phyloP scores from a whole-genome alignment of 169 alveolate genomes.

The Cryptosporidium xiaoi region DNA sequence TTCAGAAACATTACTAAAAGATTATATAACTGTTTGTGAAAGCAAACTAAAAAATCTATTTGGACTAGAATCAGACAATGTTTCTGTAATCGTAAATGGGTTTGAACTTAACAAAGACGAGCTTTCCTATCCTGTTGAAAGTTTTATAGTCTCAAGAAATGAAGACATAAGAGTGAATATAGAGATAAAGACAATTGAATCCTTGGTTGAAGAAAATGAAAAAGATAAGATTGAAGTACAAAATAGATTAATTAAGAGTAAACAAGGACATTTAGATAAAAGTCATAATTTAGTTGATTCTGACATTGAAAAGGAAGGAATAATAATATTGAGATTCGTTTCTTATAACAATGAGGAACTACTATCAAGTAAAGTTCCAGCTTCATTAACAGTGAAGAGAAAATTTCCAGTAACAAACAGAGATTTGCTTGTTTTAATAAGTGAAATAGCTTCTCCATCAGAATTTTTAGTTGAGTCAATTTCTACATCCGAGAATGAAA shows the following conservation, averaged over 20 bases:
- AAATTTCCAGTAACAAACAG: constrained; percentile 22
- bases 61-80: constrained; percentile 5
- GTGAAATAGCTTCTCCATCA: neutral
- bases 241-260: neutral
- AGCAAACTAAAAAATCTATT: constrained; percentile 4
- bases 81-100: constrained; percentile 19
- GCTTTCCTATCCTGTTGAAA: constrained; percentile 11
- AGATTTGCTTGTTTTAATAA: constrained; percentile 2
- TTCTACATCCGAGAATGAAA: neutral
- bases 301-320: constrained; percentile 11
- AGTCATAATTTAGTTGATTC: too few species aligned
- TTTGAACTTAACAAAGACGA: constrained; percentile 15
- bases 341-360: neutral
- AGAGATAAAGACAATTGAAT: neutral
- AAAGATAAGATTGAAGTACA: neutral
- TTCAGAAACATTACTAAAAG: neutral
- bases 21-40: constrained; percentile 24
- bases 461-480: constrained; percentile 46
- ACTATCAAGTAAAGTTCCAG: neutral
- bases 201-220: neutral
- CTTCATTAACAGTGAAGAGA: constrained; percentile 5
- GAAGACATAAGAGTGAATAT: constrained; percentile 24
- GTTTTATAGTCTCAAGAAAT: constrained; percentile 5
- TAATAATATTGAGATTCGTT: constrained; percentile 17
- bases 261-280: too few species aligned